Conservation (phyloP, 108 stramenopile genomes). For the Aurantiochytrium sp. region DNA sequence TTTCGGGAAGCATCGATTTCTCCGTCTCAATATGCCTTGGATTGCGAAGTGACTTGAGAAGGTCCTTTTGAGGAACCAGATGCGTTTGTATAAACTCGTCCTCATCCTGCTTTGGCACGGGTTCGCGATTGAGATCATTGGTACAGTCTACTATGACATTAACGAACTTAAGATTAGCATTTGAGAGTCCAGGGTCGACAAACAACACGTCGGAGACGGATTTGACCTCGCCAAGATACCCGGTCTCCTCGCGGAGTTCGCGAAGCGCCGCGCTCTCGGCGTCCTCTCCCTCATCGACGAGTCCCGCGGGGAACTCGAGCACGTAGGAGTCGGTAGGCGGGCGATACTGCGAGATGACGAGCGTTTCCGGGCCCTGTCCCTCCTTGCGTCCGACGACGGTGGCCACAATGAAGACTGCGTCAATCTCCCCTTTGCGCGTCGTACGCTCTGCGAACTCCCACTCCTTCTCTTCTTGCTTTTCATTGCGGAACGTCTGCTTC, state of each 20-base stretch:
- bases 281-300: neutral
- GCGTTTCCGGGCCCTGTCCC: neutral
- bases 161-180: neutral
- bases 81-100: neutral
- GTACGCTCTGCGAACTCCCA: neutral
- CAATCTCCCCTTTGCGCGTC: neutral
- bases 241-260: neutral
- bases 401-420: neutral
- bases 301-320: neutral
- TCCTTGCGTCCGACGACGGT: neutral
- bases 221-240: neutral
- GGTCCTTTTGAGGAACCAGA: neutral
- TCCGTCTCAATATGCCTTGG: neutral
- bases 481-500: neutral
- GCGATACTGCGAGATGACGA: neutral
- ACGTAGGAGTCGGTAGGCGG: neutral
- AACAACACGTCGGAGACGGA: neutral
- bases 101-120: neutral
- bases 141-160: neutral
- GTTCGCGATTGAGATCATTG: neutral
- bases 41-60: neutral
- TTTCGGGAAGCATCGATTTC: too few relatives aligned
- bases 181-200: neutral
- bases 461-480: neutral
- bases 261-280: neutral